Base-by-base conservation (phyloP, 768 basidiomycete genomes). In the Pleurotus citrinopileatus region DNA sequence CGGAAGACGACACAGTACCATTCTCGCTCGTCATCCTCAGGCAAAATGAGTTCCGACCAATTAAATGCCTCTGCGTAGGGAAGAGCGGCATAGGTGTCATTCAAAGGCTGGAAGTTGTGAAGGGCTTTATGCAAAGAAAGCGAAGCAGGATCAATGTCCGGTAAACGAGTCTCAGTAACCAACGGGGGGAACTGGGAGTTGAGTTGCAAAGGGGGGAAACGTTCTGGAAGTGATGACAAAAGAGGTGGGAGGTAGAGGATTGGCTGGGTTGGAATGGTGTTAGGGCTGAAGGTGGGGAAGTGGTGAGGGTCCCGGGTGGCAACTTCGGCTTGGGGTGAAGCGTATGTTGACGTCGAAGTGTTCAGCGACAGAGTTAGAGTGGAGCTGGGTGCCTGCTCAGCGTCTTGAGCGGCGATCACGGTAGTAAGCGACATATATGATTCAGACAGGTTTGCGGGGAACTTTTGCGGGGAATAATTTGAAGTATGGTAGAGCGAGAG, bases 1-100 rank as follows among this genome's bases (percentile, higher is more conserved):
- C 92, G 79, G 70, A 98, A 98, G 13, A 84, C 91, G 9, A 98
- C 96, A 57, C 86, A 86, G 65, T 96, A 98, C 92, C 90, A 97
- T 54, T 93, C 90, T 34, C 91, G 73, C 59, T 90, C 89, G 42
- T 89, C 83, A 2, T 87, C 79, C 48, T 72, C 71, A 1, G 87
- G 86, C 12, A 96, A 75, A 3, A 67, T 63, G 1, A 96, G 73
- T 42, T 88, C 79, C 15, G 68, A 62, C 94, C 94, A 98, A 67
- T 97, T 97, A 76, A 98, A 98, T 2, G 91, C 89, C 23, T 83
- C 74, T 2, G 71, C 71, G 61, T 96, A 98, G 3, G 83, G 74
- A 3, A 67, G 68, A 8, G 56, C 61, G 0, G 92, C 87, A 58
- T 96, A 97, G 28, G 82, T 66, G 12, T 65, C 64, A 6, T 74